Conservation (phyloP, 1,139 yeast species). For the Yamadazyma dushanensis region DNA sequence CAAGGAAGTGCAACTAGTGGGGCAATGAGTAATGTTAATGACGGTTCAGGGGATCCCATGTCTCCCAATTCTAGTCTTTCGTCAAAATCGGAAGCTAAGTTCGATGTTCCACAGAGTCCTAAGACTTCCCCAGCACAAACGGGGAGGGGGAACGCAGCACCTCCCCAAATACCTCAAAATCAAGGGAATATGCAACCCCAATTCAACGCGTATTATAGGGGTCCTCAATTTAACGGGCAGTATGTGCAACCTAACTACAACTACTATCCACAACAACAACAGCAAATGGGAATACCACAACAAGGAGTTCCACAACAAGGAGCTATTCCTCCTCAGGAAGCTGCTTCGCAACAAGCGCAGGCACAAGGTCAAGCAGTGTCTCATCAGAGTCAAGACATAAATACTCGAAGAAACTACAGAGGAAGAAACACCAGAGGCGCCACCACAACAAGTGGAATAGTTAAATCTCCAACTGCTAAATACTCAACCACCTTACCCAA, state of each 20-base stretch:
- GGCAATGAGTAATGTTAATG: conserved; percentile 1
- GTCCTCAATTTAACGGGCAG: conserved; percentile 4
- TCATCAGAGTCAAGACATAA: too few relatives aligned
- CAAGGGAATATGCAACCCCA: not conserved
- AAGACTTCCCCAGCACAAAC: conserved; percentile 35
- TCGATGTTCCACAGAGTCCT: conserved; percentile 46
- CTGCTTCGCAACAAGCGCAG: conserved; percentile 5
- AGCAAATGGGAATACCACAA: conserved; percentile 5
- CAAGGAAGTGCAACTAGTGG: conserved; percentile 2
- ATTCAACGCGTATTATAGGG: not conserved
- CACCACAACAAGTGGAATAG: not conserved
- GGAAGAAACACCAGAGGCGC: conserved; percentile 4
- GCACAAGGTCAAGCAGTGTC: conserved; percentile 3
- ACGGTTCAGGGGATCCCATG: conserved; percentile 12
- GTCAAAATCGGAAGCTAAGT: conserved; percentile 30
- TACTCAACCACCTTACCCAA: conserved; percentile 4
- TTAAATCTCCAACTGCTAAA: conserved; percentile 4
- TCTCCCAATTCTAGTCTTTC: conserved; percentile 42
- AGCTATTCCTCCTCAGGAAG: not conserved
- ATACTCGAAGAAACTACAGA: not conserved
- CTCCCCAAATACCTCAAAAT: not conserved
- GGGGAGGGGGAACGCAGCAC: not conserved
- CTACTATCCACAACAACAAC: conserved; percentile 10
- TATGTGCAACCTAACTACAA: conserved; percentile 4
- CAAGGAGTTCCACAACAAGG: conserved; percentile 2